Base-by-base conservation (phyloP, 2,329 filamentous ascomycete genomes). In the Epichloe elymi region DNA sequence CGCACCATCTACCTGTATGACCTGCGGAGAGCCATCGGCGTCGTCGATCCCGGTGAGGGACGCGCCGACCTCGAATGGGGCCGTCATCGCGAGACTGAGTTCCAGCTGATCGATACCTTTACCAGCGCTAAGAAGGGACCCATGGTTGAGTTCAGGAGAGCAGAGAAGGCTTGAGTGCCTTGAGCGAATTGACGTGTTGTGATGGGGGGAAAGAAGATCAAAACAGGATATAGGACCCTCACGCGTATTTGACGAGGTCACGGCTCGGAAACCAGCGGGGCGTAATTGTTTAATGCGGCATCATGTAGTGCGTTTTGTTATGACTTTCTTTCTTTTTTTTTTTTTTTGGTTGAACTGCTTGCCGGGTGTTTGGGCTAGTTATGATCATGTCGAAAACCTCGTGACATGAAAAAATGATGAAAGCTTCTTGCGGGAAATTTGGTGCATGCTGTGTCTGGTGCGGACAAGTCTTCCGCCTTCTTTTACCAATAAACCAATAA, bases 111-210 rank as follows among this genome's bases (percentile, higher is more conserved):
- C 48, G 85, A 89, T 62, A 83, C 79, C 17, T 88, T 89, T 65
- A 86, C 85, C 35, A 85, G 82, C 58, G 70, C 77, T 58, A 89
- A 88, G 70, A 75, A 85, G 59, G 85, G 85, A 0, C 80, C 82
- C 1, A 73, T 85, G 67, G 70, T 88, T 51, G 78, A 86, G 67
- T 83, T 84, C 59, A 61, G 65, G 46, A 63, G 57, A 56, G 64
- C 56, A 7, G 57, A 62, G 23, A 55, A 53, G 51, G 48, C 53
- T 36, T 57, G 48, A 53, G 20, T 43, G 38, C 3, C 17, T 10
- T 39, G 38, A 37, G n/a, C 26, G 30, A 30, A 30, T 4, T 30
- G 10, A 30, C 30, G 30, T 30, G 30, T 30, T 30, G 30, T 30
- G 30, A 11, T 30, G 30, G 8, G 8, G 8, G 30, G 30, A 4